Base-by-base conservation (phyloP, 73 alveolate genomes). In the Effrenium voratum region DNA sequence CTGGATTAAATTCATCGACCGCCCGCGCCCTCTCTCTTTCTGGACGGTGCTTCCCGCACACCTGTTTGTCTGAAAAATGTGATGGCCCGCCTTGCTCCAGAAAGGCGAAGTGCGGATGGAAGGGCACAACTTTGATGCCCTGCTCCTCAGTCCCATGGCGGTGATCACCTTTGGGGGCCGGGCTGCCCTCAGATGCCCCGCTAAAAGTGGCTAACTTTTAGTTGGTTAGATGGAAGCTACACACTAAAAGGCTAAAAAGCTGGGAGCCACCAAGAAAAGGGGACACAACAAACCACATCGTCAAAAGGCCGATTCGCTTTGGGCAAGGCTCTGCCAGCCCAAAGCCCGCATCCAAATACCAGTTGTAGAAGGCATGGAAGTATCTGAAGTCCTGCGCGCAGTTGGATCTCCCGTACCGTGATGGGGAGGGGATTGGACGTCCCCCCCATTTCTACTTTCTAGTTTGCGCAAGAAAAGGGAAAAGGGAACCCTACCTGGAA, bases 101-200 rank as follows among this genome's bases (percentile, higher is more conserved):
- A 52, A 90, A 16, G 36, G 97, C 97, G 75, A 90, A 90, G 44
- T 66, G 12, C 45, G 97, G 97, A 55, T 90, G 97, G 52, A 90
- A 90, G 86, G 97, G 97, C 34, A 90, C 97, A 36, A 90, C 97
- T 47, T 90, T 90, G 76, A 90, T 50, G 15, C 97, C 97, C 94
- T 60, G 38, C 43, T 44, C 49, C 82, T 72, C 82, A 44, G 15
- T 72, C 49, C 49, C 41, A n/a, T n/a, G 75, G 22, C 10, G 22
- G 8, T 28, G 68, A 28, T 19, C 3, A 19, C 68, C 15, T 55
- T 19, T 19, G 15, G 1, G 15, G 26, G 68, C n/a, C 26, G 19
- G 63, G 63, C 26, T 52, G 63, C 26, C 30, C 30, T 1, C 13
- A 28, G 75, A 26, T 60, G 22, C 10, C 66, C 3, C 40, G 75